Evolutionary conservation across 768 basidiomycete genomes (phyloP), one percentile per base, ranked within the genome.

Genomic region (Strobilomyces dryophilus): DNA sequence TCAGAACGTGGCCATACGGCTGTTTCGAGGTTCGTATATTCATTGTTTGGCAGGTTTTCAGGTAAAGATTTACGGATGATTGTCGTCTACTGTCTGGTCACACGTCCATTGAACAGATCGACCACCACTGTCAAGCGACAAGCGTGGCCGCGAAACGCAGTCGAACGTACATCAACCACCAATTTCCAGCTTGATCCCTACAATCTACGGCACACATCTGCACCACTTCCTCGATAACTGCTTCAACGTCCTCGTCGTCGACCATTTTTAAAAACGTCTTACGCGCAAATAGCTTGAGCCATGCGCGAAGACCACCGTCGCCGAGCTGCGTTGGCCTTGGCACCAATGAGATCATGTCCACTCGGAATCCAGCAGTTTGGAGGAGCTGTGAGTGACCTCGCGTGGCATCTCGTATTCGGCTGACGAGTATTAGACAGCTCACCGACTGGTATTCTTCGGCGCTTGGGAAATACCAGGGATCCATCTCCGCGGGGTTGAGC

Each of bases 391-490:
- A 32, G 29, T 29, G 29, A 29, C 29, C 6, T 29, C 6, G 29
- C 29, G 58, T 47, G 27, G 26, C 32, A 44, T 55, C 36, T 39
- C 56, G 40, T 37, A 32, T 47, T 42, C 36, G 52, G 21, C 47
- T 35, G 24, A 42, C 14, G n/a, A 20, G 20, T 37, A 24, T 31
- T 10, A 36, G 20, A 27, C 39, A 12, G 54, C 73, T 52, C 62
- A 85, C 84, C 66, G 74, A 72, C 43, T 66, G 70, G 66, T 93
- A 92, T 53, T 87, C 82, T 27, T 80, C 76, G 11, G 76, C 75
- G 0, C 84, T 84, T 5, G 92, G 92, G 64, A 91, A 92, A 71
- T 82, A 91, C 89, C 89, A 93, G 0, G 92, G 92, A 62, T 94
- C 91, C 40, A 82, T 65, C 11, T 68, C 61, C 9, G 69, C 67